These are phyloP conservation scores for Berkeleyomyces rouxiae DNA, from an alignment of 2,329 filamentous ascomycete species.

Conservation along the genomic window DNA sequence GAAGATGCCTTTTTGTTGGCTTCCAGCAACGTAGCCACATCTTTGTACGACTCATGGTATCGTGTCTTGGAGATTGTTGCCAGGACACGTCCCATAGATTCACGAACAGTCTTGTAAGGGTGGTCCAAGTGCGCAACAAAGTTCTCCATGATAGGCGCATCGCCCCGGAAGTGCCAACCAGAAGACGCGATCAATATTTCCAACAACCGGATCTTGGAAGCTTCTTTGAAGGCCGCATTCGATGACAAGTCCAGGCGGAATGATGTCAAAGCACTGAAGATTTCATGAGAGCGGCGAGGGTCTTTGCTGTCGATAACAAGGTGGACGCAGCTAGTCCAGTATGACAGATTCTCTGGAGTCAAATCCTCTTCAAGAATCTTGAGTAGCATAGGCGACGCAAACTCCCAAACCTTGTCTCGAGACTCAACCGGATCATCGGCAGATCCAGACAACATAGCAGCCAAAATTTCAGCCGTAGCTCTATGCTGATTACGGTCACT, in stretches of 20 bases:
- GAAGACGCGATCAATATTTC: conserved; percentile 75
- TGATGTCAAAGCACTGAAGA: conserved; percentile 64
- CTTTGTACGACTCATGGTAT: conserved; percentile 84
- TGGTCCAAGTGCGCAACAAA: conserved; percentile 88
- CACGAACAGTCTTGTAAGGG: conserved; percentile 92
- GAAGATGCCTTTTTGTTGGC: conserved; percentile 66
- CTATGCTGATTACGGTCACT: conserved; percentile 96
- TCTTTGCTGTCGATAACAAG: conserved; percentile 79
- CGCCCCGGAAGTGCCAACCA: conserved; percentile 91
- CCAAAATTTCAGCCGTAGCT: conserved; percentile 84
- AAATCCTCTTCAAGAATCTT: conserved; percentile 78
- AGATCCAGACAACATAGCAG: conserved; percentile 65
- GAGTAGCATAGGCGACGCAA: conserved; percentile 75
- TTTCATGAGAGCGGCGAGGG: conserved; percentile 69
- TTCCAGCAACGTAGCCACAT: conserved; percentile 58
- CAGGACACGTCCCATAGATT: conserved; percentile 81
- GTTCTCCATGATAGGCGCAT: conserved; percentile 73
- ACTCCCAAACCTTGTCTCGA: conserved; percentile 67
- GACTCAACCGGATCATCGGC: conserved; percentile 60
- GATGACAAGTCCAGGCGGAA: conserved; percentile 89
- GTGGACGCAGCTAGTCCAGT: conserved; percentile 91
- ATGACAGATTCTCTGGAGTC: conserved; percentile 83
- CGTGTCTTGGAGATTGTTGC: conserved; percentile 77
- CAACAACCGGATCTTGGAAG: conserved; percentile 81
- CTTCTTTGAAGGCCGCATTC: conserved; percentile 97